Evolutionary conservation across 805 yeast genomes (phyloP), one percentile per base, ranked within the genome.

Genomic region (Candida oleophila): DNA sequence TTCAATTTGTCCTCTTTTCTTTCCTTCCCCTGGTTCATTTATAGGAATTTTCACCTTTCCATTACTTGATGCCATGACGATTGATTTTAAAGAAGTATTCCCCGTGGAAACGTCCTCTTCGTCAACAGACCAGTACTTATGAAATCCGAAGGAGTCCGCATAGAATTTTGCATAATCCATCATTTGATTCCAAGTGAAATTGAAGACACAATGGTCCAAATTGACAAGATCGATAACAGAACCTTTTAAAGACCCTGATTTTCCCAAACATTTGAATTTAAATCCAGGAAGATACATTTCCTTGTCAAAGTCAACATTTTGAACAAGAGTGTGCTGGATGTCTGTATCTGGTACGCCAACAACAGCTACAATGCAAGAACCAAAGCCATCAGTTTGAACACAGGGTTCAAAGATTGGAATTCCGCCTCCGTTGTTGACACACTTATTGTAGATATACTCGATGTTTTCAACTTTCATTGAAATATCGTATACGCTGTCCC

Each of bases 181-280:
- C 85, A 87, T 80, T 54, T 77, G 69, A 56, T 82, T 65, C 91
- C 91, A 86, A 37, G 76, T 79, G 53, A 82, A 83, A 64, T 87
- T 88, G 53, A 85, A 91, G 16, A 89, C 96, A 57, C 89, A 83
- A 57, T 88, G 96, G 63, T 88, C 96, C 49, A 89, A 77, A 3
- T 60, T 55, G 1, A 54, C 55, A 8, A 55, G 43, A 15, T 37
- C 33, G 22, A 49, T 18, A n/a, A 45, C 22, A 8, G 8, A 18
- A 18, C 28, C 41, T 9, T 49, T 33, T 14, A 46, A 48, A 3
- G 28, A 8, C 18, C 11, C 7, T 12, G 36, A 33, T n/a, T 19
- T 34, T 28, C 34, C 22, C n/a, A 22, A 11, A 2, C 12, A 4
- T 14, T 18, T 8, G 15, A 14, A 9, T n/a, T 42, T 16, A 16